Evolutionary conservation across 2,329 filamentous ascomycete genomes (phyloP).

Genomic region (Trichoderma aggressivum): DNA sequence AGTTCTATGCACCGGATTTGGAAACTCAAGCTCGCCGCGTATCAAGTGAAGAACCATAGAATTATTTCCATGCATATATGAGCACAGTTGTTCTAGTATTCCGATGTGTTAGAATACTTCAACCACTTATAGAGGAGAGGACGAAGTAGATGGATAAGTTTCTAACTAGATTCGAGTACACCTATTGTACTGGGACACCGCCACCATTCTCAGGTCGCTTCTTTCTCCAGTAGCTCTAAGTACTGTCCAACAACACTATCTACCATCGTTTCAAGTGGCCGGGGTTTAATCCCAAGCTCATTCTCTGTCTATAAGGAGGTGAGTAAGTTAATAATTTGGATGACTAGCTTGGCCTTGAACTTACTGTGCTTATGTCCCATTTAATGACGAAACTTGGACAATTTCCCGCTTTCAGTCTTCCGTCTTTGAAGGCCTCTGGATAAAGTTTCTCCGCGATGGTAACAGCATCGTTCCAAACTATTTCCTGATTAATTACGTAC

Average conservation of each 20-base stretch:
- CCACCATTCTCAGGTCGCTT: background rate
- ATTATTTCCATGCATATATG: background rate
- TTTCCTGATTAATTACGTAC: background rate
- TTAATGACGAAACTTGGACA: background rate
- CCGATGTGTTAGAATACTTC: background rate
- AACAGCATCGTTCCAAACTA: background rate
- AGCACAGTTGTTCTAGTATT: background rate
- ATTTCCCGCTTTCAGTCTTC: background rate
- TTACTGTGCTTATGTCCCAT: background rate
- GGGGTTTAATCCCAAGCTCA: background rate
- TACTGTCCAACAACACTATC: background rate
- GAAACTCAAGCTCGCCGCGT: background rate
- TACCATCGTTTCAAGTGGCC: background rate
- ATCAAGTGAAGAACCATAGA: background rate
- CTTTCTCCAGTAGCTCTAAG: background rate
- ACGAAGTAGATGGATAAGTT: background rate
- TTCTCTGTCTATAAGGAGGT: background rate
- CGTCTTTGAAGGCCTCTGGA: background rate
- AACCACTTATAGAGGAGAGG: background rate
- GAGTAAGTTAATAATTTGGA: background rate
- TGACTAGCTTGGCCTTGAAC: background rate
- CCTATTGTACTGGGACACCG: background rate
- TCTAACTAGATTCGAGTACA: background rate
- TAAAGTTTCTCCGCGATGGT: background rate
- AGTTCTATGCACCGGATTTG: background rate